Base-by-base conservation (phyloP, 2,329 filamentous ascomycete species). In the Ophiostoma sp. region DNA sequence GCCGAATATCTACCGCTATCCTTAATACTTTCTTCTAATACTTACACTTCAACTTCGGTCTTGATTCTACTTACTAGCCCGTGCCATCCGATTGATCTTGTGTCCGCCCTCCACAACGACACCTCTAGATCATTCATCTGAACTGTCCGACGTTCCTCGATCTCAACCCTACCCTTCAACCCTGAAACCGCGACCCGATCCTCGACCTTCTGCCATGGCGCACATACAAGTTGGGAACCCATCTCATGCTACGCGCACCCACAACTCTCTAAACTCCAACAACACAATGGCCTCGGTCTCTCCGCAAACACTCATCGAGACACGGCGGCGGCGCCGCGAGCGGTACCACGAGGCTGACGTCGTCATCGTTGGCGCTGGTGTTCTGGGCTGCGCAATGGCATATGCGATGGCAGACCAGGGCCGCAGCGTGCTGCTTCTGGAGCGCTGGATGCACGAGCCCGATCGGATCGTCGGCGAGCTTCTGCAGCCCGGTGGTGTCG, bases 381-480 rank as follows among this genome's bases (percentile, higher is more conserved):
- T 98, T 69, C 87, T 97, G 71, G 95, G 95, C 55, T 96, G 92
- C 77, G 91, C 93, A 27, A 82, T 93, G 36, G 94, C 95, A 18
- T 90, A 89, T 72, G 87, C 94, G 36, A 84, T 98, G 63, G 93
- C 91, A 69, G 89, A 90, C 74, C 95, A 98, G 80, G 93, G 93
- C 67, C 88, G 95, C 71, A 96, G 91, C 77, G 93, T 99, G 40
- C 84, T 98, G 40, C 82, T 99, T 66, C 86, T 99, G 66, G 95
- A 99, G 81, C 86, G 87, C 75, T 96, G 88, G 79, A 82, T 98
- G 79, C 92, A 92, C 79, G 90, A 98, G 81, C 95, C 95, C 27
- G 90, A 98, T 80, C 88, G 95, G 72, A 99, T 99, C 73, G 93
- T 99, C 64, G 95, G 95, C 74, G 95, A 99, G 81, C 81, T 99